Evolutionary conservation across 2,329 filamentous ascomycete genomes (phyloP).

Genomic region (Fusarium robinianum): DNA sequence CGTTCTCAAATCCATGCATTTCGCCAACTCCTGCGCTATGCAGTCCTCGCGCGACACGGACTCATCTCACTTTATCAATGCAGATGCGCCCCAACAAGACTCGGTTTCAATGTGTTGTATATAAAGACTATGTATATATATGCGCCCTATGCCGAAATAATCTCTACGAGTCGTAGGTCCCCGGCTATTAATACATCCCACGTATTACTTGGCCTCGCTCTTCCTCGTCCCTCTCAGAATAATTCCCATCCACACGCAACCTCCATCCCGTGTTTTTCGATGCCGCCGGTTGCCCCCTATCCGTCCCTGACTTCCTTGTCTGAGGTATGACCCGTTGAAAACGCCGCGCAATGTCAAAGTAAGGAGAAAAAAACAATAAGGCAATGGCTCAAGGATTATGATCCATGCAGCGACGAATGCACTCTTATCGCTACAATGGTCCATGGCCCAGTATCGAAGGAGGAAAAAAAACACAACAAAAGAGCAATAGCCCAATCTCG

Average conservation of each 20-base stretch:
- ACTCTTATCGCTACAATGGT: constrained; percentile 10
- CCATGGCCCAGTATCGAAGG: constrained; percentile 7
- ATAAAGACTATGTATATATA: constrained; percentile 28
- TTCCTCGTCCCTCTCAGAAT: constrained; percentile 9
- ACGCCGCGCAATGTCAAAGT: constrained; percentile 32
- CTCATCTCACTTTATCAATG: not conserved
- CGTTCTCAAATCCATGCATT: no score
- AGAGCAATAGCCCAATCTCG: constrained; percentile 21
- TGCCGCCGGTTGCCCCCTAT: constrained; percentile 5
- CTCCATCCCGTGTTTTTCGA: constrained; percentile 17
- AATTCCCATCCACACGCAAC: constrained; percentile 9
- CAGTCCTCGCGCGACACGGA: constrained; percentile 1
- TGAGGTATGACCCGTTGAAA: constrained; percentile 24
- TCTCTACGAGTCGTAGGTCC: constrained; percentile 11
- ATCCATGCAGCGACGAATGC: constrained; percentile 3
- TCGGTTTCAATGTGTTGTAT: no score
- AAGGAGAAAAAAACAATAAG: constrained; percentile 11
- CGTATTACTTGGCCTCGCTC: constrained; percentile 19
- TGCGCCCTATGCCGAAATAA: constrained; percentile 17
- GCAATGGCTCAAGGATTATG: constrained; percentile 3
- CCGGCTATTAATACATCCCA: constrained; percentile 6
- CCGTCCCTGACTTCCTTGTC: not conserved
- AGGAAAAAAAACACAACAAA: constrained; percentile 19
- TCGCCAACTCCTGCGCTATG: no score
- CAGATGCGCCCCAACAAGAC: no score